Evolutionary conservation across 176 grass and related monocot genomes (phyloP).

Genomic region (Oryza australiensis): DNA sequence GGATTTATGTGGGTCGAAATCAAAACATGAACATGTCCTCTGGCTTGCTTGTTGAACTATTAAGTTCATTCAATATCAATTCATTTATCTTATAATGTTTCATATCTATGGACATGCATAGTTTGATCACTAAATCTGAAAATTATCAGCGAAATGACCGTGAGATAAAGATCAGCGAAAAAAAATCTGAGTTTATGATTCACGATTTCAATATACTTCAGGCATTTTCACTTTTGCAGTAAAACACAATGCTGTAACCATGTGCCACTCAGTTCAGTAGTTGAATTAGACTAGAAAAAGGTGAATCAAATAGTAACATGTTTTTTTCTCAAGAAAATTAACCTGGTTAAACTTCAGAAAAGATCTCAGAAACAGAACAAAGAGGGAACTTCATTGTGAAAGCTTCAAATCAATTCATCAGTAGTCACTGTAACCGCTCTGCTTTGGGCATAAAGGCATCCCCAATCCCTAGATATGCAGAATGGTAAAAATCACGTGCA

Average conservation of each 20-base stretch:
- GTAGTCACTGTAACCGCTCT: neutral
- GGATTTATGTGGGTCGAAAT: neutral
- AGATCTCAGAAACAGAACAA: neutral
- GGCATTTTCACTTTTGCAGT: no score
- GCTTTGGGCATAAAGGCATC: neutral
- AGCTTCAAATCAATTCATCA: no score
- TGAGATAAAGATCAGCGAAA: no score
- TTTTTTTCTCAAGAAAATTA: no score
- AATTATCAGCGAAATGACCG: neutral
- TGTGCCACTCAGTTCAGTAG: neutral
- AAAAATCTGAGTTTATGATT: neutral
- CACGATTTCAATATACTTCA: neutral
- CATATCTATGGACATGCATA: neutral
- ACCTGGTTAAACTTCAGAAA: neutral
- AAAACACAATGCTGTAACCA: neutral
- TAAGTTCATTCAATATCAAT: neutral
- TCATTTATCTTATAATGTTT: neutral
- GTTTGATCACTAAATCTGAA: neutral
- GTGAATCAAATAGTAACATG: neutral
- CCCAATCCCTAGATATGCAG: neutral
- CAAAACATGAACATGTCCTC: neutral
- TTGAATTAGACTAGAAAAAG: slow-evolving; percentile 6
- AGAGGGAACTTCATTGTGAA: neutral
- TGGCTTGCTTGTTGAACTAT: neutral
- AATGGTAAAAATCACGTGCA: neutral